Evolutionary conservation across 2,329 filamentous ascomycete genomes (phyloP), one percentile per base, ranked within the genome.

Genomic region (Aspergillus unguis): DNA sequence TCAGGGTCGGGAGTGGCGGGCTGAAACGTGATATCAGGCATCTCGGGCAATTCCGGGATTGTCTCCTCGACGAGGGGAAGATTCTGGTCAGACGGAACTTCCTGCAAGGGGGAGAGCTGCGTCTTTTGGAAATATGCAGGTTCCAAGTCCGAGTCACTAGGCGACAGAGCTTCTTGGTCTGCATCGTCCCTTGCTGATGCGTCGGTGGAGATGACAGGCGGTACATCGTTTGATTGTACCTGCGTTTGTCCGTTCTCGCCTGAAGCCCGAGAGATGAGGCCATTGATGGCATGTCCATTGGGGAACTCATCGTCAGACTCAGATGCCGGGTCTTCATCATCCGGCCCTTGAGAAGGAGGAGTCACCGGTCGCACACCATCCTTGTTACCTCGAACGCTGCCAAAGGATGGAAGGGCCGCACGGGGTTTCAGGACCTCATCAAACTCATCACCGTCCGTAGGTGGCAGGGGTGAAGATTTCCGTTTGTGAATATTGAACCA

Each of bases 361-460:
- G 60, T 46, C 6, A 57, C 56, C 11, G 55, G 50, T 1, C 54
- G 51, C 11, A 57, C 58, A 41, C 64, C 67, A 48, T 72, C 65
- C 36, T 74, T 74, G 44, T 67, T 70, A n/a, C 73, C 76, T 29
- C 81, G 75, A 46, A 85, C 76, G 62, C 83, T 85, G n/a, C 83
- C 83, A 66, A 86, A 86, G 0, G 78, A 82, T 6, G 83, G 83
- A 27, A 86, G 71, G 9, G 76, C 77, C 4, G 81, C 81, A 23
- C 81, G 75, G 29, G 83, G 83, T 62, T 79, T 80, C 70, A 84
- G 78, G 31, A 80, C 71, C 44, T 80, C 77, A 48, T 81, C 78
- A 50, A 80, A 75, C 40, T 82, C 79, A 50, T 83, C 75, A 17
- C 78, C 65, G 44, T 71, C 64, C 23, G 55, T 45, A 62, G 62